Conservation (phyloP, 129 eudicot genomes). For the Artemisia tridentata region DNA sequence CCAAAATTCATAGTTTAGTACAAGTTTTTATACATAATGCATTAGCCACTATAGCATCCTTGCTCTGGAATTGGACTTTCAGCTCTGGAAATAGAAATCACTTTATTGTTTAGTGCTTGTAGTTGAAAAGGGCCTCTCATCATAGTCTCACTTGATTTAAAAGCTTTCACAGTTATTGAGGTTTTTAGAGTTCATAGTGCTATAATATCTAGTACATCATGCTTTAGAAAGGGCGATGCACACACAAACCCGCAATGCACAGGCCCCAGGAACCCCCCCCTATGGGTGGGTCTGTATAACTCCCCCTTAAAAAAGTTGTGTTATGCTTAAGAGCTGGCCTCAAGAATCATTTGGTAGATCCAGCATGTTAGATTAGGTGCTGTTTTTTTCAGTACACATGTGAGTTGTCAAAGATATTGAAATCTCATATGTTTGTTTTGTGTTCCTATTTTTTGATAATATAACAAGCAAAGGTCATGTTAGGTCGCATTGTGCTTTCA, state of each 20-base stretch:
- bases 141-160: conserved; percentile 15
- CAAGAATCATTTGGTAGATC: conserved; percentile 34
- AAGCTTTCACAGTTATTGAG: conserved; percentile 11
- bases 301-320: no score
- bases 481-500: conserved; percentile 11
- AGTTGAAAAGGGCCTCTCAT: conserved; percentile 25
- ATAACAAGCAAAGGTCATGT: conserved; percentile 21
- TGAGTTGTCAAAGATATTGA: conserved; percentile 62
- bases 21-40: conserved; percentile 19
- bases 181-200: neutral
- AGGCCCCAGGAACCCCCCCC: no score
- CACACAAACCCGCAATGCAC: no score
- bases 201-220: conserved; percentile 4
- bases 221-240: no score
- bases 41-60: neutral
- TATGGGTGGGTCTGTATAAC: no score
- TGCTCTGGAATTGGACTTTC: conserved; percentile 23
- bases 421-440: conserved; percentile 22
- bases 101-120: conserved; percentile 30
- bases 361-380: conserved; percentile 31
- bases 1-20: conserved; percentile 14
- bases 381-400: conserved; percentile 20
- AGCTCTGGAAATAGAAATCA: conserved; percentile 1
- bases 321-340: conserved; percentile 19
- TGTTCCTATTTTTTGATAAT: conserved; percentile 24